Percentiles rank a stretch among this genome's conserved stretches.
Evolutionary conservation across 169 alveolate genomes (phyloP).

Genomic region (Ichthyophthirius multifiliis): DNA sequence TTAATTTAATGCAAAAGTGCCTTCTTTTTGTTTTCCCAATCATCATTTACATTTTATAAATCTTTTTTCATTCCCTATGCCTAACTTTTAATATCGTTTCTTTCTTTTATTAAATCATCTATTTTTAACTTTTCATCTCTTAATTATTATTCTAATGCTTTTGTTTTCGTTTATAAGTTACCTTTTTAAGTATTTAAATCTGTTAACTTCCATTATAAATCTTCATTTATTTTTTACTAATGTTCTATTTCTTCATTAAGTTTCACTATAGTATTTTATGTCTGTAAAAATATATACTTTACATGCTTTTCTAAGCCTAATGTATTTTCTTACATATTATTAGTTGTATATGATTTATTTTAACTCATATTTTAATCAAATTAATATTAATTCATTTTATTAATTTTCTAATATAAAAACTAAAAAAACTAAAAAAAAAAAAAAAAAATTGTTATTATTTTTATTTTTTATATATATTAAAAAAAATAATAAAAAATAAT

Average conservation of each 20-base stretch:
- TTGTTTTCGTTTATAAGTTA: neutral
- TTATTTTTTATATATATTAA: too few relatives aligned
- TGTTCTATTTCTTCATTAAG: conserved; percentile 13
- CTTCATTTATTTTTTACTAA: conserved; percentile 8
- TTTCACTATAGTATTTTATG: neutral
- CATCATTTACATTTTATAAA: conserved; percentile 9
- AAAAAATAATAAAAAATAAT: too few relatives aligned
- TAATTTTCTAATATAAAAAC: too few relatives aligned
- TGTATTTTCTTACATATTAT: neutral
- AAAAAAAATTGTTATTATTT: too few relatives aligned
- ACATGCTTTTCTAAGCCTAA: conserved; percentile 18
- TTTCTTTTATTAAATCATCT: neutral
- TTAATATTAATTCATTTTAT: too few relatives aligned
- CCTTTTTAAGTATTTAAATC: neutral
- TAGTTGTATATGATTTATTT: neutral
- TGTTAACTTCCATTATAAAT: conserved; percentile 5
- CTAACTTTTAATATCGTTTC: neutral
- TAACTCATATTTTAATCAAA: too few relatives aligned
- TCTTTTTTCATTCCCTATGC: neutral
- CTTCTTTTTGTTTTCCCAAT: conserved; percentile 18
- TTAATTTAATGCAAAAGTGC: conserved; percentile 8
- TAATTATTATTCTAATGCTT: neutral
- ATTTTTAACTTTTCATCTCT: neutral
- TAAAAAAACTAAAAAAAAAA: too few relatives aligned
- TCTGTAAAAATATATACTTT: conserved; percentile 1